Percentiles rank a stretch among this genome's conserved stretches.
phyloP scores from a whole-genome alignment of 805 yeast species.

The Pichia kluyveri region DNA sequence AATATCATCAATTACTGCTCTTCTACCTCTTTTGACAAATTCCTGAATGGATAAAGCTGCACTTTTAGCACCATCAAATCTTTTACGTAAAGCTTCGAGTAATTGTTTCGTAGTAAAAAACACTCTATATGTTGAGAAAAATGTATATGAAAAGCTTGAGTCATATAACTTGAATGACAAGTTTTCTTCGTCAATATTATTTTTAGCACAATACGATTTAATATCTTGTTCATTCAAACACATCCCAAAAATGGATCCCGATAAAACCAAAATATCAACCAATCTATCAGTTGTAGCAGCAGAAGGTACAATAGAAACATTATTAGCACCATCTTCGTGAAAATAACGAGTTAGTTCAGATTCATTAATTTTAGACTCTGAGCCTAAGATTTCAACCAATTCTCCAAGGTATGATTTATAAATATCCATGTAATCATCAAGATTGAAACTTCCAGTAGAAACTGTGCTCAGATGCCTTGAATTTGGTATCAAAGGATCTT shows the following conservation, averaged over 20 bases:
- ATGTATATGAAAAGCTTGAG: conserved; percentile 54
- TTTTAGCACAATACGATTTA: conserved; percentile 26
- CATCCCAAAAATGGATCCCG: conserved; percentile 48
- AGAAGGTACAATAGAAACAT: conserved; percentile 29
- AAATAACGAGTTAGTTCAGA: too few species aligned
- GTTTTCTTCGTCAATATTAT: conserved; percentile 12
- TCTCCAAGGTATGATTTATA: conserved; percentile 20
- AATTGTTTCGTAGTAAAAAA: conserved; percentile 50
- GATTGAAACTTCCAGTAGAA: conserved; percentile 26
- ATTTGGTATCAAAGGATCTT: conserved; percentile 12
- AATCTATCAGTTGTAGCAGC: conserved; percentile 69
- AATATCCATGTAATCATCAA: conserved; percentile 23
- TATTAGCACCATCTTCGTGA: background rate
- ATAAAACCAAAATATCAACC: conserved; percentile 71
- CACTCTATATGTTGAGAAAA: conserved; percentile 60
- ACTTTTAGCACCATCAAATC: conserved; percentile 54
- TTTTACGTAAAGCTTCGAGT: conserved; percentile 40
- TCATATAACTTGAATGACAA: conserved; percentile 46
- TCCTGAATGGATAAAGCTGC: conserved; percentile 46
- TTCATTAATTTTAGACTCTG: too few species aligned
- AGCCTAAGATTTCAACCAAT: background rate
- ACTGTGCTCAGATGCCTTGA: conserved; percentile 27
- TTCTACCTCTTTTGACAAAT: background rate
- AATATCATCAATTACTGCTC: background rate
- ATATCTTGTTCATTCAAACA: conserved; percentile 35